A percentile compares a stretch with the other conserved stretches of the same genome.
Conservation (phyloP, 441 rosid species). For the Arabidopsis lyrata region DNA sequence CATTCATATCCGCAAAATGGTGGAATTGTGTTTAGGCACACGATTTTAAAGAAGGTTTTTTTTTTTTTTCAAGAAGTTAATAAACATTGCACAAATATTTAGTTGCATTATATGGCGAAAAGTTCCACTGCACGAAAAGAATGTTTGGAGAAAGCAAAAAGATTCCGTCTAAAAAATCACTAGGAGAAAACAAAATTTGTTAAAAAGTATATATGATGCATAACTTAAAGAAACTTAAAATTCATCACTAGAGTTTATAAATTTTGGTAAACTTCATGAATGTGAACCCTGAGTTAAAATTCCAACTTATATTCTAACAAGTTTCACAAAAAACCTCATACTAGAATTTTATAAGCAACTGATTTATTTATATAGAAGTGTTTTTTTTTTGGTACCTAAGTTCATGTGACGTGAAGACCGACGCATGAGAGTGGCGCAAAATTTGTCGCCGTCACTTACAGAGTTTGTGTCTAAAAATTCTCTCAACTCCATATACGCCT, state of each 20-base stretch:
- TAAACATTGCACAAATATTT: background rate
- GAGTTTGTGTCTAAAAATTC: constrained; percentile 67
- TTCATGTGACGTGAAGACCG: constrained; percentile 75
- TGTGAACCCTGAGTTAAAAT: background rate
- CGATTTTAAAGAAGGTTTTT: background rate
- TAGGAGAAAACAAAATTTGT: background rate
- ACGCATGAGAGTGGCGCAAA: constrained; percentile 75
- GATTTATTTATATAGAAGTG: background rate
- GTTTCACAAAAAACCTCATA: background rate
- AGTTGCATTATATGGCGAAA: background rate
- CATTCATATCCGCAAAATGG: background rate
- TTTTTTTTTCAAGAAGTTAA: background rate
- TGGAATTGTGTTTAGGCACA: background rate
- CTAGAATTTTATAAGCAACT: background rate
- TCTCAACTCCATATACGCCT: constrained; percentile 72
- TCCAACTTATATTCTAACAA: background rate
- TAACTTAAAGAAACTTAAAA: background rate
- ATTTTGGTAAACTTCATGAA: background rate
- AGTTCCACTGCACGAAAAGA: background rate
- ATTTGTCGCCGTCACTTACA: constrained; percentile 83
- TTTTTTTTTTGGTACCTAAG: constrained; percentile 52
- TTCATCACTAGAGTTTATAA: background rate
- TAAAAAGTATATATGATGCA: background rate
- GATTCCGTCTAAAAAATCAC: constrained; percentile 11
- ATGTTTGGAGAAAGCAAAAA: background rate